These are phyloP conservation scores for Cronartium ribicola DNA, from an alignment of 1,284 basidiomycete genomes.

Conservation along the genomic window DNA sequence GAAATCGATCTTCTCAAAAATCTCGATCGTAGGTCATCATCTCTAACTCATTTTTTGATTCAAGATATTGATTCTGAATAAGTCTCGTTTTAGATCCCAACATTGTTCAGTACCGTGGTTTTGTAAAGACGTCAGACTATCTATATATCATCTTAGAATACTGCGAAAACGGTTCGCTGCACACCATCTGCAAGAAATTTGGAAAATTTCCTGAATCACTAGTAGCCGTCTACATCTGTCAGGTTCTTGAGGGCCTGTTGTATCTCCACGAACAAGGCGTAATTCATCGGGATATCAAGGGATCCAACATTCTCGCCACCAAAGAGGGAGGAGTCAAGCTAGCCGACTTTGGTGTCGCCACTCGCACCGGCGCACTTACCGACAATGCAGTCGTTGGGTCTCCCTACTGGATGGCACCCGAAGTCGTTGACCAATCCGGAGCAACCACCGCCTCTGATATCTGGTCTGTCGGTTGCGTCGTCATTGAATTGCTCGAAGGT, in stretches of 20 bases:
- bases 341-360: constrained; percentile 83
- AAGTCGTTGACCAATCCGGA: constrained; percentile 93
- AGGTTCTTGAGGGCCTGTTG: constrained; percentile 79
- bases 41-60: constrained; percentile 48
- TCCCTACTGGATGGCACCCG: constrained; percentile 99
- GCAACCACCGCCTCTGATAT: constrained; percentile 96
- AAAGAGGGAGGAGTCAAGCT: constrained; percentile 95
- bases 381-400: constrained; percentile 90
- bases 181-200: constrained; percentile 88
- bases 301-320: constrained; percentile 94
- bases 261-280: constrained; percentile 97
- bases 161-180: constrained; percentile 95
- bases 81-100: constrained; percentile 60
- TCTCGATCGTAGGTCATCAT: constrained; percentile 64
- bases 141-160: constrained; percentile 92
- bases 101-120: constrained; percentile 98
- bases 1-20: constrained; percentile 98
- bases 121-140: constrained; percentile 87
- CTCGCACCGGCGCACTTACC: constrained; percentile 59
- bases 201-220: constrained; percentile 96
- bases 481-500: constrained; percentile 91
- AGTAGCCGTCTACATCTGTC: constrained; percentile 91
- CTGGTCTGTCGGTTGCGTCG: constrained; percentile 91
- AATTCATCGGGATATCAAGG: constrained; percentile 98
- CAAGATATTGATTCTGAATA: constrained; percentile 28